These are phyloP conservation scores for Candida jianshihensis DNA, from an alignment of 805 yeast species.

Conservation along the genomic window DNA sequence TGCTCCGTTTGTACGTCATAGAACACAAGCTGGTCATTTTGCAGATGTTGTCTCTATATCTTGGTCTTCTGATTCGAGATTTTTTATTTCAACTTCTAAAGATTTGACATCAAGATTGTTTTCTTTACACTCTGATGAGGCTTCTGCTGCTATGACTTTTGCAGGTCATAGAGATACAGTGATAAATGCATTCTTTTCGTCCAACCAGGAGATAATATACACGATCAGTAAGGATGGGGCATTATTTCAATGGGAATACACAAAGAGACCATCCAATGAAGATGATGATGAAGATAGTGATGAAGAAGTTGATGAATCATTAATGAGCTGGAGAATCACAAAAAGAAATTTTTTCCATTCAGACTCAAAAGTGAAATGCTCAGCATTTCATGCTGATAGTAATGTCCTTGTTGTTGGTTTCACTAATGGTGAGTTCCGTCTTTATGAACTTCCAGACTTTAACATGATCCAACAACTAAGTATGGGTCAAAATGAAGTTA, in stretches of 20 bases:
- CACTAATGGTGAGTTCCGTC: slow-evolving; percentile 80
- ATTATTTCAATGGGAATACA: slow-evolving; percentile 83
- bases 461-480: slow-evolving; percentile 76
- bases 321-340: slow-evolving; percentile 75
- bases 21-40: slow-evolving; percentile 90
- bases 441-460: slow-evolving; percentile 82
- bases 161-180: slow-evolving; percentile 93
- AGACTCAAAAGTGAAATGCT: slow-evolving; percentile 64
- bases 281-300: slow-evolving; percentile 37
- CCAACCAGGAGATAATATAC: slow-evolving; percentile 83
- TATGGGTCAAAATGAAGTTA: slow-evolving; percentile 87
- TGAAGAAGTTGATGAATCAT: slow-evolving; percentile 30
- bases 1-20: slow-evolving; percentile 89
- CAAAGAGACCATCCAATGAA: slow-evolving; percentile 44
- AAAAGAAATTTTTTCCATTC: slow-evolving; percentile 70
- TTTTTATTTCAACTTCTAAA: slow-evolving; percentile 77
- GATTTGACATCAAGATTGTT: slow-evolving; percentile 86
- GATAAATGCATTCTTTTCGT: slow-evolving; percentile 77
- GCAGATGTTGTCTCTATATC: slow-evolving; percentile 69
- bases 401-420: slow-evolving; percentile 84
- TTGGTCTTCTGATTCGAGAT: slow-evolving; percentile 91
- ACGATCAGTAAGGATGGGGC: slow-evolving; percentile 96
- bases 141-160: slow-evolving; percentile 72
- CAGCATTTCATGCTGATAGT: slow-evolving; percentile 70
- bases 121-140: slow-evolving; percentile 66